These are phyloP conservation scores for Aspergillus neotritici DNA, from an alignment of 2,329 filamentous ascomycete genomes.

Conservation along the genomic window DNA sequence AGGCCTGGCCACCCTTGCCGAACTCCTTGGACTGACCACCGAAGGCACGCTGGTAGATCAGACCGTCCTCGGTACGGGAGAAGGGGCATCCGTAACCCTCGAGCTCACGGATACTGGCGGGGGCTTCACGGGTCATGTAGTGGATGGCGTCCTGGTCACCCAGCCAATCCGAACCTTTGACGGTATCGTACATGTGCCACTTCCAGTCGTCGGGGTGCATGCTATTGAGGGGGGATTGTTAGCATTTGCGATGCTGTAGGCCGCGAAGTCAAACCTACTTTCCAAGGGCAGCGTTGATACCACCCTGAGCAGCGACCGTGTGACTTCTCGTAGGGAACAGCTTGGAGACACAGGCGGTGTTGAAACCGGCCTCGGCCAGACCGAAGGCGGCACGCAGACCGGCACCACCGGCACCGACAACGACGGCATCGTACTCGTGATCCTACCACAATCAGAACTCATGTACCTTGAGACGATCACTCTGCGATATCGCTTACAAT, in stretches of 20 bases:
- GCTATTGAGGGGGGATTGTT: constrained; percentile 45
- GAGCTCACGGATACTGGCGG: constrained; percentile 84
- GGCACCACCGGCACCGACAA: constrained; percentile 62
- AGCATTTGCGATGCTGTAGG: no score
- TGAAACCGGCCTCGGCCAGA: constrained; percentile 58
- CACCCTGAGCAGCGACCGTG: constrained; percentile 57
- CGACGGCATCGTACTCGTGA: constrained; percentile 97
- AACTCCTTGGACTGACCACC: constrained; percentile 94
- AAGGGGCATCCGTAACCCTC: constrained; percentile 98
- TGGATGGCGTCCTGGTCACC: constrained; percentile 97
- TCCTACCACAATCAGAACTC: constrained; percentile 52
- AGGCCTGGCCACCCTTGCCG: constrained; percentile 96
- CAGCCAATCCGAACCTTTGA: constrained; percentile 96
- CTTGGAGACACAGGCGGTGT: constrained; percentile 61
- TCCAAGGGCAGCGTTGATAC: constrained; percentile 35
- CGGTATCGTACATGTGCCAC: constrained; percentile 99
- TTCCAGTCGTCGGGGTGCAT: constrained; percentile 99
- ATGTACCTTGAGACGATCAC: neutral
- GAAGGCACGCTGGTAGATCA: constrained; percentile 97
- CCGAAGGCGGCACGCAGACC: constrained; percentile 60
- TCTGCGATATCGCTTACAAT: constrained; percentile 59
- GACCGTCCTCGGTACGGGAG: constrained; percentile 84
- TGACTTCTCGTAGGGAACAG: constrained; percentile 60
- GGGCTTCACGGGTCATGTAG: constrained; percentile 96
- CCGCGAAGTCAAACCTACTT: constrained; percentile 30